Conservation (phyloP, 2,329 filamentous ascomycete species). For the Hypoxylon sp. region DNA sequence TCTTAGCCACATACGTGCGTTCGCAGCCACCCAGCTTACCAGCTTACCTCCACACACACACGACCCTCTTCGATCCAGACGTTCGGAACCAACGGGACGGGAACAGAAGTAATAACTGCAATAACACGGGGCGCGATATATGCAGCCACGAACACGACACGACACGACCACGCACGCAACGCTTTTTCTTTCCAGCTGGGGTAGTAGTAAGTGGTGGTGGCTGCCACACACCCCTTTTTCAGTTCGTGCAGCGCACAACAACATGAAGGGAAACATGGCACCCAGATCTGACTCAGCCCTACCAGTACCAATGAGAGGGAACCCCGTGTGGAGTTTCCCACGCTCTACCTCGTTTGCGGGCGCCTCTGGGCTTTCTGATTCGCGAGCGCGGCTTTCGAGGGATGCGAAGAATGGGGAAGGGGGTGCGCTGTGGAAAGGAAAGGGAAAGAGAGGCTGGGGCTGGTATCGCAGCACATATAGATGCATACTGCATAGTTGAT, state of each 20-base stretch:
- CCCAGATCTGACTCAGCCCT: slow-evolving; percentile 41
- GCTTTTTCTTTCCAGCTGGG: background rate
- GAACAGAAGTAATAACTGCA: slow-evolving; percentile 11
- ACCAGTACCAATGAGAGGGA: slow-evolving; percentile 37
- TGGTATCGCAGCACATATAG: background rate
- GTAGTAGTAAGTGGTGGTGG: too few species aligned
- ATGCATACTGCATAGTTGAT: background rate
- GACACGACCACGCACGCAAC: background rate
- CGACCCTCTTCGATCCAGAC: slow-evolving; percentile 19
- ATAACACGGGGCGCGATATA: slow-evolving; percentile 12
- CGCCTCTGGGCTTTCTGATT: slow-evolving; percentile 1
- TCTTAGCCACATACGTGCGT: background rate
- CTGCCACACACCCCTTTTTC: too few species aligned
- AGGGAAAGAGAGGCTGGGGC: background rate
- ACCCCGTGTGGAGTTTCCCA: slow-evolving; percentile 20
- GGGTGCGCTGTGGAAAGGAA: background rate
- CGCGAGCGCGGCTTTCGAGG: slow-evolving; percentile 3
- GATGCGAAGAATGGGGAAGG: background rate
- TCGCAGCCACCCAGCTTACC: background rate
- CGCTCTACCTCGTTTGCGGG: background rate
- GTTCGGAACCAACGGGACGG: slow-evolving; percentile 34
- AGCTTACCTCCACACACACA: background rate
- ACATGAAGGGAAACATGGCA: background rate
- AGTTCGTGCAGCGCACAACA: background rate
- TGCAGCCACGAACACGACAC: background rate